Evolutionary conservation across 169 alveolate species (phyloP), one percentile per base, ranked within the genome.

Genomic region (Cryptosporidium ubiquitum): DNA sequence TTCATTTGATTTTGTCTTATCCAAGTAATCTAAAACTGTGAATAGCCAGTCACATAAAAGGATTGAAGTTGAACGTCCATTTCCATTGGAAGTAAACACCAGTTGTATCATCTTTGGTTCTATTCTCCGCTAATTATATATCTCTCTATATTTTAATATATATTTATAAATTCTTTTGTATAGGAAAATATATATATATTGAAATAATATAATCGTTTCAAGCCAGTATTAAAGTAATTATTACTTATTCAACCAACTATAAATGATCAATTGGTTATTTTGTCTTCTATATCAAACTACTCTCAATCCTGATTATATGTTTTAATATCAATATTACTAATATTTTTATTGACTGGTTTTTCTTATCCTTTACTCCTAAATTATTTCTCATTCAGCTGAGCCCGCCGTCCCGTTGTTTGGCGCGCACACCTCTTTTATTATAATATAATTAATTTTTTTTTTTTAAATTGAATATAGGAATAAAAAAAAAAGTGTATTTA

Each of bases 41-140:
- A 79, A 64, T 31, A 79, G 3, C 89, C 89, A 79, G 75, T 79
- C 89, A 31, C 89, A 79, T n/a, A 79, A 31, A n/a, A 79, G 20
- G 23, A 79, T 39, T 1, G 79, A 79, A 10, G 75, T 64, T 60
- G 89, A 79, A 29, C 89, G 89, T 26, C 73, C 64, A 52, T 66
- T 40, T 42, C 75, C 68, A 40, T 47, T 33, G 3, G 75, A 64
- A 26, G 89, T 79, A 42, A 79, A 79, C 12, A 79, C 89, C 33
- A 79, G 52, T 44, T 58, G 89, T 79, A 79, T 79, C 57, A 39
- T 57, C 18, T n/a, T 55, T 26, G 2, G n/a, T 26, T 23, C 37
- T 20, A 31, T 55, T 26, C 10, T 44, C 1, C 52, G 14, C 52
- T 44, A 12, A 44, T 20, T 44, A 47, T 14, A 14, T 14, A 14